Evolutionary conservation across 768 basidiomycete genomes (phyloP), one percentile per base, ranked within the genome.

Genomic region (Coprinopsis strossmayeri): DNA sequence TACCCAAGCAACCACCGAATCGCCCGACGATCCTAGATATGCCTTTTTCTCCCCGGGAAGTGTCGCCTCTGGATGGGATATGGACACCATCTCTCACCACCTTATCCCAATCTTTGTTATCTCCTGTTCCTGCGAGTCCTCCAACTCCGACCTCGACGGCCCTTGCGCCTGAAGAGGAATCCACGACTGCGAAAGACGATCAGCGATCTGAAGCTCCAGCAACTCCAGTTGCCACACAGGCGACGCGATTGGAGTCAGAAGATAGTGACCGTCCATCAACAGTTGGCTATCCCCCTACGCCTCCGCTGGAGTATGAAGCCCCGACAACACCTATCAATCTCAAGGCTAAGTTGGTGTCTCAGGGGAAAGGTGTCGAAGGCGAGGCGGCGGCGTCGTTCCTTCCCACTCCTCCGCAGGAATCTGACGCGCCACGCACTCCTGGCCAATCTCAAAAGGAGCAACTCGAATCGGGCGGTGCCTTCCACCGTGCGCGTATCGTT

Each of bases 1-100:
- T 60, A 12, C 23, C 53, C 54, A 18, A 46, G 21, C 37, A 24
- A 40, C 27, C 27, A 23, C 35, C 44, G 37, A 17, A 9, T 27
- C 20, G 37, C 4, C 27, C n/a, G 11, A 5, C 21, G 5, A n/a
- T 42, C 25, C 20, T 4, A 42, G 23, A 4, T 5, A 45, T 17
- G 20, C 40, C 46, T 3, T 53, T 50, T 35, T 7, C 43, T 18
- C 27, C 25, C 3, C 43, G 25, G 27, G 27, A 3, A 15, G 28
- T 28, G 27, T 45, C 4, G 27, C 43, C 43, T 10, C 9, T 32
- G 4, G 5, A 27, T 9, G 9, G 43, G n/a, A 20, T 24, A 7
- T 9, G 27, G 24, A 10, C 34, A 3, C 39, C 47, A 5, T 41
- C 47, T 11, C 27, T 49, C 10, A 12, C 39, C 4, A 15, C 15